Conservation (phyloP, 208 protist species). For the Leishmania tropica region DNA sequence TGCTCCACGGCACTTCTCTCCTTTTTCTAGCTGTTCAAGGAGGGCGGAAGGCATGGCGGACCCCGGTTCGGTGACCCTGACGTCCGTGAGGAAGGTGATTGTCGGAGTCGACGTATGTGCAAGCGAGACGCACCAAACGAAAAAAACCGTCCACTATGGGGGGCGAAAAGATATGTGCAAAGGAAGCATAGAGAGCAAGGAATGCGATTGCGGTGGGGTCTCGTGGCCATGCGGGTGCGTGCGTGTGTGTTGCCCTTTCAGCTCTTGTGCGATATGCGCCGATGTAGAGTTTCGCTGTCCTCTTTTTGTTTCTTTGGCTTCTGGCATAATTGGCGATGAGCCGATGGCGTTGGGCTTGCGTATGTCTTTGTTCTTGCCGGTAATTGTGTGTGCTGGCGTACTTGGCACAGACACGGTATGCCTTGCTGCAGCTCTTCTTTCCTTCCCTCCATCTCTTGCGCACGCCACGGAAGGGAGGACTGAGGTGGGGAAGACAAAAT, state of each 20-base stretch:
- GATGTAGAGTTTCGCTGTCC: conserved; percentile 1
- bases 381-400: not conserved
- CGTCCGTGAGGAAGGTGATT: not conserved
- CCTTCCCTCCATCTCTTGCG: not conserved
- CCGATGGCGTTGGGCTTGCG: not conserved
- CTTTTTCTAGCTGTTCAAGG: not conserved
- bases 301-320: no score
- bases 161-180: not conserved
- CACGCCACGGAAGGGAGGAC: not conserved
- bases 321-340: no score
- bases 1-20: no score
- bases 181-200: not conserved
- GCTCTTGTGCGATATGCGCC: conserved; percentile 1
- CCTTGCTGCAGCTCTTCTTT: not conserved
- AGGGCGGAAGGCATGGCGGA: not conserved
- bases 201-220: not conserved
- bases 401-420: not conserved
- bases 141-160: not conserved
- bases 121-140: not conserved
- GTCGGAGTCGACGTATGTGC: not conserved
- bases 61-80: not conserved
- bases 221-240: not conserved
- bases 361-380: no score
- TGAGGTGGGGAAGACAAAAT: not conserved
- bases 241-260: not conserved